Conservation (phyloP, 2,329 filamentous ascomycete species). For the Cladosporium sp. region DNA sequence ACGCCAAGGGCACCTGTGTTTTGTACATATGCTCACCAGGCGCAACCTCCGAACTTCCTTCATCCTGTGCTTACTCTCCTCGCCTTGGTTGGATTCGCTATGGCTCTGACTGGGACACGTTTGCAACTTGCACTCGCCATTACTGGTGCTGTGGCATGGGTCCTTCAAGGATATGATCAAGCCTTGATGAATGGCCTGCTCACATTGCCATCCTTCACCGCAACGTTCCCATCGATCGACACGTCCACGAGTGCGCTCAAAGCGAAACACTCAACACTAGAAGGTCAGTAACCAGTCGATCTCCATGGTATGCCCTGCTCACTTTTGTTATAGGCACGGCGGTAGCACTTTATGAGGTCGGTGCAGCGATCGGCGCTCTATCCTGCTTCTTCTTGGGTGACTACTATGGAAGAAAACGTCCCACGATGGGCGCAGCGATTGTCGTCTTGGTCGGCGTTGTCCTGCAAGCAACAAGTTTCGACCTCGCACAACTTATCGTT, state of each 20-base stretch:
- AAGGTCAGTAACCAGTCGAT: background rate
- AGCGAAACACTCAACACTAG: slow-evolving; percentile 12
- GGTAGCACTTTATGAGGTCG: slow-evolving; percentile 32
- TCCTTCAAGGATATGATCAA: slow-evolving; percentile 25
- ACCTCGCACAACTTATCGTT: slow-evolving; percentile 47
- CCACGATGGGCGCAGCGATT: slow-evolving; percentile 37
- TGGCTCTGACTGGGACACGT: slow-evolving; percentile 9
- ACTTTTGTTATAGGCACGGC: slow-evolving; percentile 28
- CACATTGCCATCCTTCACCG: slow-evolving; percentile 37
- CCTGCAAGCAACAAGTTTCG: slow-evolving; percentile 35
- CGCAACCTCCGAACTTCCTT: too few species aligned
- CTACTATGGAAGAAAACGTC: slow-evolving; percentile 37
- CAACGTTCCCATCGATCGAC: slow-evolving; percentile 38
- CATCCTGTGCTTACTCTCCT: too few species aligned
- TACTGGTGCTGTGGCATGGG: slow-evolving; percentile 16
- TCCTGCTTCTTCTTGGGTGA: slow-evolving; percentile 44
- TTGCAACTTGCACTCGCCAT: slow-evolving; percentile 19
- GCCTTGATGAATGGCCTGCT: slow-evolving; percentile 42
- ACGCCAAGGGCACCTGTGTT: too few species aligned
- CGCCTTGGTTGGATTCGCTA: background rate
- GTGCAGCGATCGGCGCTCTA: slow-evolving; percentile 22
- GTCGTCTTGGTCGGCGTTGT: slow-evolving; percentile 39
- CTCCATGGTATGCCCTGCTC: slow-evolving; percentile 5
- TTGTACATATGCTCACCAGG: too few species aligned
- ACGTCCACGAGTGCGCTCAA: slow-evolving; percentile 19